A percentile compares a stretch with the other conserved stretches of the same genome.
Conservation (phyloP, 352 stramenopile genomes). For the Phytophthora agathidicida region DNA sequence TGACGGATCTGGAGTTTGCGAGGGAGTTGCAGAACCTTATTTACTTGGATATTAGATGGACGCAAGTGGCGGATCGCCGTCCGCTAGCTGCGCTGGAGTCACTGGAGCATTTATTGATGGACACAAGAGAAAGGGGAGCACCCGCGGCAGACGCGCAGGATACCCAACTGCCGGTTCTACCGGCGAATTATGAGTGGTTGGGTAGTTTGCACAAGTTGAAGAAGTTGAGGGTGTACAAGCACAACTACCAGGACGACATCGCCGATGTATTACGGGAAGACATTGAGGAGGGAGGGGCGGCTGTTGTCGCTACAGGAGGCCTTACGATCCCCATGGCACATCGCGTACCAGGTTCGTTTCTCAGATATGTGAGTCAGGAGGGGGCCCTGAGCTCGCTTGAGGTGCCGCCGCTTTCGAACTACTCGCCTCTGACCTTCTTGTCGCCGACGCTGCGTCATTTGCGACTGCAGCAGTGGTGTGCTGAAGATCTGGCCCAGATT, state of each 20-base stretch:
- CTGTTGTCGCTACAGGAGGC: conserved; percentile 22
- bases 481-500: conserved; percentile 46
- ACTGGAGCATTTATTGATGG: conserved; percentile 50
- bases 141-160: neutral
- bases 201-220: conserved; percentile 35
- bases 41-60: conserved; percentile 55
- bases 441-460: conserved; percentile 41
- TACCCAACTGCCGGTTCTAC: neutral
- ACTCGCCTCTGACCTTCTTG: conserved; percentile 32
- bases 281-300: conserved; percentile 31
- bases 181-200: conserved; percentile 37
- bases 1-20: conserved; percentile 46
- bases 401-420: conserved; percentile 39
- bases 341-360: conserved; percentile 43
- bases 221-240: conserved; percentile 46
- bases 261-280: conserved; percentile 34
- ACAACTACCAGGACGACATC: conserved; percentile 47
- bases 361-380: conserved; percentile 34
- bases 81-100: conserved; percentile 34
- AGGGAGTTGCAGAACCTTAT: conserved; percentile 19
- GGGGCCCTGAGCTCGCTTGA: conserved; percentile 38
- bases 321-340: conserved; percentile 37
- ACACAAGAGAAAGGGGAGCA: conserved; percentile 33
- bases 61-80: conserved; percentile 38
- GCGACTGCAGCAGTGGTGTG: conserved; percentile 47